phyloP scores from a whole-genome alignment of 352 stramenopile species.

The Globisporangium echinulatum region DNA sequence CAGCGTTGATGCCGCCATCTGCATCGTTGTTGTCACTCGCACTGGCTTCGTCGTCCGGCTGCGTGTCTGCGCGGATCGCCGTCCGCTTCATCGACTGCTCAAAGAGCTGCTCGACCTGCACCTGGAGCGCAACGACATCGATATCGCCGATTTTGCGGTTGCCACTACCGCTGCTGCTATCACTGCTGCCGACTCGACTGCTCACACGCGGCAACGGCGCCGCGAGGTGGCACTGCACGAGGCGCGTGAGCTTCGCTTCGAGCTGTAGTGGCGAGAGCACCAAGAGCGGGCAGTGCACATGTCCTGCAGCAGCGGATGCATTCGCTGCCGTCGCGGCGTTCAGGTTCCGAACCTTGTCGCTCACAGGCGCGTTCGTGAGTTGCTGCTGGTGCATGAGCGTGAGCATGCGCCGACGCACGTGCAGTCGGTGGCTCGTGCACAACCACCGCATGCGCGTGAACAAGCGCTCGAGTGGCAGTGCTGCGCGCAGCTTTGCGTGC shows the following conservation, averaged over 20 bases:
- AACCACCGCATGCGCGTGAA: conserved; percentile 37
- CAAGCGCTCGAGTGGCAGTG: conserved; percentile 29
- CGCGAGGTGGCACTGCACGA: conserved; percentile 15
- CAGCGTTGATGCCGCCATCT: too few species aligned
- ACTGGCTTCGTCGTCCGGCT: too few species aligned
- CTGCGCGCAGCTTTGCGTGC: conserved; percentile 16
- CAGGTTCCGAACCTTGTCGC: conserved; percentile 13
- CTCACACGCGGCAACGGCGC: background rate
- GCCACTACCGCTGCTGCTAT: background rate
- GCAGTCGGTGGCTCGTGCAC: conserved; percentile 40
- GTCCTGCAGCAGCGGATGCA: conserved; percentile 3
- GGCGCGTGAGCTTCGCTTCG: conserved; percentile 19
- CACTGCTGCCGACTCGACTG: background rate
- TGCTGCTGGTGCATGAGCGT: conserved; percentile 33
- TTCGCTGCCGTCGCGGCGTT: background rate
- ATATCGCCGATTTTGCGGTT: background rate
- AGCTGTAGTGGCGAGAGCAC: conserved; percentile 24
- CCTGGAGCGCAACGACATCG: conserved; percentile 11
- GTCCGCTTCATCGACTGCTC: background rate
- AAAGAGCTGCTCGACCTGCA: conserved; percentile 13
- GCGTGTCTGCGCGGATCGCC: background rate
- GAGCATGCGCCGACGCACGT: conserved; percentile 48
- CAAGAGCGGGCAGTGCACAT: conserved; percentile 38
- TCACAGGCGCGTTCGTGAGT: conserved; percentile 14
- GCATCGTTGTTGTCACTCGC: too few species aligned